Percentiles rank a stretch among this genome's conserved stretches.
These are phyloP conservation scores for Alternaria hordeiaustralica DNA, from an alignment of 2,329 filamentous ascomycete genomes.

Conservation along the genomic window DNA sequence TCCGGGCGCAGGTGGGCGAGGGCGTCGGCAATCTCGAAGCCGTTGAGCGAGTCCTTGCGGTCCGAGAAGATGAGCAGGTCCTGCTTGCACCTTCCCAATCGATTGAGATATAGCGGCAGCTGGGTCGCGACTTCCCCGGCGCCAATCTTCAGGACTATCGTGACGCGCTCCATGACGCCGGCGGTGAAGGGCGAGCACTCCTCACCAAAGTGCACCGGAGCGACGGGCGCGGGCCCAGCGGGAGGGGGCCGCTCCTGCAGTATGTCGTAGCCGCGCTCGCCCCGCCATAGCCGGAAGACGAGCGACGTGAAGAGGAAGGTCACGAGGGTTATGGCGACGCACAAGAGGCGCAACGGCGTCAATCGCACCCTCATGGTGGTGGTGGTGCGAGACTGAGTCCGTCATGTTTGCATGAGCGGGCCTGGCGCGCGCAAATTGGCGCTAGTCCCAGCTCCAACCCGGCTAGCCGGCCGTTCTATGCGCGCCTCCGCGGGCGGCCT, in stretches of 20 bases:
- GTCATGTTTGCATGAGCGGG: constrained; percentile 18
- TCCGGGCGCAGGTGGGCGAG: constrained; percentile 54
- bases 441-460: constrained; percentile 4
- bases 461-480: constrained; percentile 9
- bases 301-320: constrained; percentile 29
- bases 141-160: constrained; percentile 65
- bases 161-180: constrained; percentile 54
- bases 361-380: constrained; percentile 46
- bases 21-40: constrained; percentile 55
- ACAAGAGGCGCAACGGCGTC: constrained; percentile 44
- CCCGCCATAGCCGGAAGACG: constrained; percentile 31
- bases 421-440: constrained; percentile 14
- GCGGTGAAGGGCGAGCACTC: constrained; percentile 42
- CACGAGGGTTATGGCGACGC: constrained; percentile 33
- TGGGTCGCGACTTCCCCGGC: constrained; percentile 63
- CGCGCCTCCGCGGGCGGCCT: not conserved
- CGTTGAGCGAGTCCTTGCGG: constrained; percentile 59
- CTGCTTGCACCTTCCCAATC: constrained; percentile 62
- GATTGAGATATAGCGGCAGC: constrained; percentile 63
- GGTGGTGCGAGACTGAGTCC: constrained; percentile 17
- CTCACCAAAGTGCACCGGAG: constrained; percentile 35
- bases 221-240: constrained; percentile 22
- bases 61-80: constrained; percentile 66
- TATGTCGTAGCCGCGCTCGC: constrained; percentile 41
- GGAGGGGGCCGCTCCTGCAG: constrained; percentile 34